phyloP scores from a whole-genome alignment of 1,139 yeast genomes.

The Protomyces inundatus region DNA sequence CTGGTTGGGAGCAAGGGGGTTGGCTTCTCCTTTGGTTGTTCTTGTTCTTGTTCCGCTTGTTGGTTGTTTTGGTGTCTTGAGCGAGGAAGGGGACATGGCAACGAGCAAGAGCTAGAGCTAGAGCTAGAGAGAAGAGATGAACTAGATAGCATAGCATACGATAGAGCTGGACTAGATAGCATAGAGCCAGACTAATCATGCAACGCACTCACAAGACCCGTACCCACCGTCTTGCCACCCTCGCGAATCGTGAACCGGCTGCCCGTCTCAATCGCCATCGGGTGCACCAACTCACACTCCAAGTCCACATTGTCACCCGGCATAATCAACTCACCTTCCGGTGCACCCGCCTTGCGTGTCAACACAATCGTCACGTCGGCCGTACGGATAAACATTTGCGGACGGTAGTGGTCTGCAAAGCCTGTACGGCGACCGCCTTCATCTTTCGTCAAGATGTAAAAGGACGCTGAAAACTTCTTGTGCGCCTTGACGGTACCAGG shows the following conservation, averaged over 20 bases:
- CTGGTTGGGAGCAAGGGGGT: too few relatives aligned
- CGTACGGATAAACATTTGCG: constrained; percentile 94
- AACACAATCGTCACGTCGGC: constrained; percentile 90
- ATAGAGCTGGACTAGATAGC: too few relatives aligned
- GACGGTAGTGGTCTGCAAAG: constrained; percentile 95
- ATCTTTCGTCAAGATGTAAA: constrained; percentile 87
- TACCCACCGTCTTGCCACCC: constrained; percentile 99
- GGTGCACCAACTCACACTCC: constrained; percentile 84
- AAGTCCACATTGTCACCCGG: constrained; percentile 99
- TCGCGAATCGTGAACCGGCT: constrained; percentile 99
- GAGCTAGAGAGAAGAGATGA: too few relatives aligned
- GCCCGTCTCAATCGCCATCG: constrained; percentile 91
- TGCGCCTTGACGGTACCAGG: constrained; percentile 90
- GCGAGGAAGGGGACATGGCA: too few relatives aligned
- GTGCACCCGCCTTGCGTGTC: constrained; percentile 74
- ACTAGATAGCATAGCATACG: too few relatives aligned
- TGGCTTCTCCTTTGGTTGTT: too few relatives aligned
- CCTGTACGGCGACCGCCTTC: constrained; percentile 99
- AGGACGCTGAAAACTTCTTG: constrained; percentile 87
- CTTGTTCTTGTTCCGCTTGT: too few relatives aligned
- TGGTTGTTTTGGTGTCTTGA: too few relatives aligned
- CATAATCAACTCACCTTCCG: constrained; percentile 64
- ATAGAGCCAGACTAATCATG: not conserved
- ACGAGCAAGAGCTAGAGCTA: too few relatives aligned
- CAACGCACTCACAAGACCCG: constrained; percentile 68